A percentile compares a stretch with the other conserved stretches of the same genome.
Evolutionary conservation across 441 rosid genomes (phyloP).

Genomic region (Pelargonium cotyledonis): DNA sequence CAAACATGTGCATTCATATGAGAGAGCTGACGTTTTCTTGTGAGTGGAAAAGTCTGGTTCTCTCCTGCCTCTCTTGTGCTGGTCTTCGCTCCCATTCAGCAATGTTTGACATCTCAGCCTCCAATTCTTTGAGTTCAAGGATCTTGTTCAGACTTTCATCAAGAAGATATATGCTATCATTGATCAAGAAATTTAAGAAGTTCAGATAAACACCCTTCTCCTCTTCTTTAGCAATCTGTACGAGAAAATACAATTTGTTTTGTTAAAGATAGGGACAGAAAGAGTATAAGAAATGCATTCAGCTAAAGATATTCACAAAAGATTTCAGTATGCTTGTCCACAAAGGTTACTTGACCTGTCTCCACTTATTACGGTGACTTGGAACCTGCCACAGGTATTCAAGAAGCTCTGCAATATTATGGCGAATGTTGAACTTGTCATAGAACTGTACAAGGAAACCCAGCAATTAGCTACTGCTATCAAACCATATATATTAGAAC

Average conservation of each 20-base stretch:
- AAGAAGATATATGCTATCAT: constrained; percentile 95
- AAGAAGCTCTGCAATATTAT: constrained; percentile 95
- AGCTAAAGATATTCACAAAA: neutral
- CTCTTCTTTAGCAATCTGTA: constrained; percentile 97
- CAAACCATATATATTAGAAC: neutral
- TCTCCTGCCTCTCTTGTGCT: constrained; percentile 94
- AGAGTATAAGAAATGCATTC: neutral
- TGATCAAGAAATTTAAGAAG: constrained; percentile 92
- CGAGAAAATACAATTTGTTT: constrained; percentile 12
- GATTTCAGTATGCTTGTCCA: neutral
- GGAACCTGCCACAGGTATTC: constrained; percentile 99
- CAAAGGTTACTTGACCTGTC: constrained; percentile 51
- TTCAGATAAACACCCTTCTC: constrained; percentile 98
- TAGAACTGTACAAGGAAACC: constrained; percentile 60
- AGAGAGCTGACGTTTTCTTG: constrained; percentile 77
- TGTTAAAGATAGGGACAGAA: neutral
- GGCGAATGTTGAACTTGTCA: constrained; percentile 96
- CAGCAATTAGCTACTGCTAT: neutral
- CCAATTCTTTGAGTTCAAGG: constrained; percentile 87
- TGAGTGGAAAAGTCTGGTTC: constrained; percentile 82
- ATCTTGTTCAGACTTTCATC: constrained; percentile 98
- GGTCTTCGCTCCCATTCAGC: constrained; percentile 91
- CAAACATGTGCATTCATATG: neutral
- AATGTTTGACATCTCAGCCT: constrained; percentile 94
- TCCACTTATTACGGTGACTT: constrained; percentile 95